A percentile compares a stretch with the other conserved stretches of the same genome.
phyloP scores from a whole-genome alignment of 306 rosid genomes.

The Malus sylvestris region DNA sequence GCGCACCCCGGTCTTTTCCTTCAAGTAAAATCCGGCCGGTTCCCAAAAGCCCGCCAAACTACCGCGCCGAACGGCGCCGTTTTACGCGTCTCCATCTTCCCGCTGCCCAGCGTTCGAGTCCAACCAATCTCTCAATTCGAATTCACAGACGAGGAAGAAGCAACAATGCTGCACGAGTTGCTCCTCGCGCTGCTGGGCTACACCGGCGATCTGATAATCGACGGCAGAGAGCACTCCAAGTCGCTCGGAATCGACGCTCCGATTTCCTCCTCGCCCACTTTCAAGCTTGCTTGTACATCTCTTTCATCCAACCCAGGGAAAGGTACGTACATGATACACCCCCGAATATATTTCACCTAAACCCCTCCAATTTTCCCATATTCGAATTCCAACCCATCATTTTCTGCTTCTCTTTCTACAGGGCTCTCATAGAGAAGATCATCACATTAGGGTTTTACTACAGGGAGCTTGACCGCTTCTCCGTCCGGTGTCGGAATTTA shows the following conservation, averaged over 20 bases:
- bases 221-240: constrained; percentile 45
- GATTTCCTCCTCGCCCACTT: constrained; percentile 60
- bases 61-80: not conserved
- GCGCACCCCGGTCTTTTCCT: not conserved
- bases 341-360: not conserved
- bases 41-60: not conserved
- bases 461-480: constrained; percentile 80
- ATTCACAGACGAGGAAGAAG: not conserved
- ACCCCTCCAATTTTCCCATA: not conserved
- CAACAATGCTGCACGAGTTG: constrained; percentile 79
- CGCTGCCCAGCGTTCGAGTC: not conserved
- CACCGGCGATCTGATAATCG: constrained; percentile 94
- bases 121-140: not conserved
- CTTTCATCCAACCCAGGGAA: constrained; percentile 76
- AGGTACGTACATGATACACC: constrained; percentile 31
- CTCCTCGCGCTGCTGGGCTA: constrained; percentile 75
- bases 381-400: not conserved
- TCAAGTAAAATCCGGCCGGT: not conserved
- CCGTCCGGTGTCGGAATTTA: constrained; percentile 69
- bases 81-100: not conserved
- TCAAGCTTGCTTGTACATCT: constrained; percentile 77
- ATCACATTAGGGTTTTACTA: constrained; percentile 81
- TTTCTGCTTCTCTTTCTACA: constrained; percentile 20
- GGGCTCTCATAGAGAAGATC: constrained; percentile 83
- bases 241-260: constrained; percentile 40